Evolutionary conservation across 306 rosid species (phyloP).

Genomic region (Quercus wislizeni): DNA sequence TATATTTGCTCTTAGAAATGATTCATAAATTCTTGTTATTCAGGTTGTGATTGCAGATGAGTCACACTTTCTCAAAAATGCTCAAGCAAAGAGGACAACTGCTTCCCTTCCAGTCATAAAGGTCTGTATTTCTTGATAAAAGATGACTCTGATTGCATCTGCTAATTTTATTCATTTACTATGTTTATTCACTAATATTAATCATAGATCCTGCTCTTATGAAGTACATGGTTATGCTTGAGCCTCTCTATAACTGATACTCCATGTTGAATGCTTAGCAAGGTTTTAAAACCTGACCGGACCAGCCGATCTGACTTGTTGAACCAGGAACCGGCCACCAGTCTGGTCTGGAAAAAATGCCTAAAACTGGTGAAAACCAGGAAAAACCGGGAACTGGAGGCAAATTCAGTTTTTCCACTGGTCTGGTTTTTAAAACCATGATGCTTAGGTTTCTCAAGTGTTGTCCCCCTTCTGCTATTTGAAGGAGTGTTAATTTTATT

Average conservation of each 20-base stretch:
- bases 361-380: too few relatives aligned
- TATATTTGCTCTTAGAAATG: conserved; percentile 21
- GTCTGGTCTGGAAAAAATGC: too few relatives aligned
- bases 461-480: background rate
- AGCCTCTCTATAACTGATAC: background rate
- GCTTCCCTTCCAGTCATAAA: conserved; percentile 82
- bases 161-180: conserved; percentile 7
- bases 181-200: conserved; percentile 2
- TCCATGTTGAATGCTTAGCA: too few relatives aligned
- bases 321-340: too few relatives aligned
- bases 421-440: too few relatives aligned
- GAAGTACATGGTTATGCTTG: background rate
- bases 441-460: background rate
- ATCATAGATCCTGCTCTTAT: background rate
- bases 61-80: conserved; percentile 91
- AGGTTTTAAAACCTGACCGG: too few relatives aligned
- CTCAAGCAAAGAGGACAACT: conserved; percentile 94
- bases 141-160: conserved; percentile 16
- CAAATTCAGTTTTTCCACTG: too few relatives aligned
- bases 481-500: background rate
- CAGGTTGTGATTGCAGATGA: conserved; percentile 99
- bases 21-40: conserved; percentile 21
- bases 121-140: conserved; percentile 45
- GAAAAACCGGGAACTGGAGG: too few relatives aligned
- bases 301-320: rapidly evolving